phyloP scores from a whole-genome alignment of 768 basidiomycete species.

The Boletus pseudopeckii region DNA sequence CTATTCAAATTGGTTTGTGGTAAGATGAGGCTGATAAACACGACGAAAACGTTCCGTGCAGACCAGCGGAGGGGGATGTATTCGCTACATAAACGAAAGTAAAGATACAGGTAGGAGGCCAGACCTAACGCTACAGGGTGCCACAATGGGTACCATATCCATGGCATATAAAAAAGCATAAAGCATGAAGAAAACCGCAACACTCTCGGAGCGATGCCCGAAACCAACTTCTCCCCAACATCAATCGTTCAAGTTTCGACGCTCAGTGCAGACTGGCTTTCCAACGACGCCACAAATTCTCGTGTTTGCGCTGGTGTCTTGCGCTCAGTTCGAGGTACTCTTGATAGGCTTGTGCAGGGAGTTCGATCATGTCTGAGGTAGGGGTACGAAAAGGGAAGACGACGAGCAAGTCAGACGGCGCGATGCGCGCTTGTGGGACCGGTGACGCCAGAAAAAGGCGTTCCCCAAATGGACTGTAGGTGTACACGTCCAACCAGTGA shows the following conservation, averaged over 20 bases:
- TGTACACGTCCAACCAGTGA: slow-evolving; percentile 62
- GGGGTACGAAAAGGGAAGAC: slow-evolving; percentile 41
- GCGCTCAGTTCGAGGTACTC: slow-evolving; percentile 54
- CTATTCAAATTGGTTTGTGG: not conserved
- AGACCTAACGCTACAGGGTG: slow-evolving; percentile 23
- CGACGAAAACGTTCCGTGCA: not conserved
- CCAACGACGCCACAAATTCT: slow-evolving; percentile 57
- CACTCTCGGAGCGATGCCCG: not conserved
- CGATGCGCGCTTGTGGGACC: slow-evolving; percentile 61
- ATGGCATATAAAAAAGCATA: not conserved
- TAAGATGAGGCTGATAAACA: not conserved
- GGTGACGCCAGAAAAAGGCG: slow-evolving; percentile 61
- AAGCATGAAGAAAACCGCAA: not conserved
- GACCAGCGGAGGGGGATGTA: slow-evolving; percentile 1
- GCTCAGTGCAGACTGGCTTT: slow-evolving; percentile 26
- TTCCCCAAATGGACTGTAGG: slow-evolving; percentile 61
- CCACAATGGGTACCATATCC: slow-evolving; percentile 6
- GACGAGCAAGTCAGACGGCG: slow-evolving; percentile 53
- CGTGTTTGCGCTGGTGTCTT: slow-evolving; percentile 52
- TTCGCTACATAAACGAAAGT: slow-evolving; percentile 15
- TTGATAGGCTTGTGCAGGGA: slow-evolving; percentile 55
- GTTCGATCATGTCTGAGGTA: slow-evolving; percentile 57
- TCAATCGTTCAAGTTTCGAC: not conserved
- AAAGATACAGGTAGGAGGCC: slow-evolving; percentile 16
- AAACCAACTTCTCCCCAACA: not conserved